Evolutionary conservation across 306 rosid species (phyloP).

Genomic region (Vigna trinervia): DNA sequence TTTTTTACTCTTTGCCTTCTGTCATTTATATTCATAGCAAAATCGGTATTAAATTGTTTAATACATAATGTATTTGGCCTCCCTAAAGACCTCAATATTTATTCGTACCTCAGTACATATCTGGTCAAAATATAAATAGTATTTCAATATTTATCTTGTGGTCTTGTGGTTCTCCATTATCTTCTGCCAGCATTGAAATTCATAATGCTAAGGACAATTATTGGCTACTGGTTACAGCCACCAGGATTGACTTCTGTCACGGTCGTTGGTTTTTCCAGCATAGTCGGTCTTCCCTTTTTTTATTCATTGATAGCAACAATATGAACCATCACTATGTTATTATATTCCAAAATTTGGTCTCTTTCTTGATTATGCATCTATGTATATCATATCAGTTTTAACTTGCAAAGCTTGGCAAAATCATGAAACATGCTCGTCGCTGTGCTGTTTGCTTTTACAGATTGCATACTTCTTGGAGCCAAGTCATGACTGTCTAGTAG

Average conservation of each 20-base stretch:
- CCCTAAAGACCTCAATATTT: not conserved
- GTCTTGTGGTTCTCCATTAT: not conserved
- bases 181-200: conserved; percentile 9
- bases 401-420: conserved; percentile 3
- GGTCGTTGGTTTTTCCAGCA: not conserved
- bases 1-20: not conserved
- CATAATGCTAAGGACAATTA: not conserved
- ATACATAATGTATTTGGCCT: not conserved
- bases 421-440: conserved; percentile 17
- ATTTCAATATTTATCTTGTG: not conserved
- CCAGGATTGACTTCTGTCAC: not conserved
- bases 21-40: not conserved
- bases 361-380: conserved; percentile 12
- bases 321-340: not conserved
- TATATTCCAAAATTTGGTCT: not conserved
- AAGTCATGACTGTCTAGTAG: conserved; percentile 78
- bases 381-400: conserved; percentile 14
- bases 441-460: conserved; percentile 53
- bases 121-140: not conserved
- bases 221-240: not conserved
- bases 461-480: conserved; percentile 90
- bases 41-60: not conserved
- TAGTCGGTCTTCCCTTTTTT: not conserved
- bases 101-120: not conserved
- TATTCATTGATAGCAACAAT: not conserved